Evolutionary conservation across 176 grass and related monocot species (phyloP), one percentile per base, ranked within the genome.

Genomic region (Secale cereale): DNA sequence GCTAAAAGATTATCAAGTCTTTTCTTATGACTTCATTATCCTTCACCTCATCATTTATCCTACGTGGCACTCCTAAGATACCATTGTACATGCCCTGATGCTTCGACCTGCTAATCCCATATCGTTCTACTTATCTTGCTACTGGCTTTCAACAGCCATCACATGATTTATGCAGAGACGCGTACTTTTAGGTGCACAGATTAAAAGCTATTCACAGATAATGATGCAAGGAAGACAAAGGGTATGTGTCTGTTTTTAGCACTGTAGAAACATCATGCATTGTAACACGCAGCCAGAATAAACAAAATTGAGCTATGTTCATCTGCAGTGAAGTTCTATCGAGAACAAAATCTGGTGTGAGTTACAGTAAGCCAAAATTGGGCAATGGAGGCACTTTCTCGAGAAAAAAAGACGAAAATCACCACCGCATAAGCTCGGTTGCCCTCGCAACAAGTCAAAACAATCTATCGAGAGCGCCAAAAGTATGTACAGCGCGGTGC

Each of bases 401-500:
- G 26, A 43, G n/a, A 52, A 36, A 72, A 75, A 46, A 40, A 84
- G 80, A 77, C 36, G 69, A 80, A 81, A 70, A 84, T 63, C 76
- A 82, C 74, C 70, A 82, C 74, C 63, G 30, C 72, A 79, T 85
- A 74, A 75, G 22, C 82, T 68, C 85, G 10, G 73, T 64, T 74
- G 31, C 70, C 41, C 76, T 37, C 56, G 72, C 74, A 86, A 82
- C 78, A 86, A 70, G 65, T 37, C 17, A 70, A 83, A 78, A 81
- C 40, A 75, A 74, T 76, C 87, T 80, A 83, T 83, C 83, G 59
- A 29, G 80, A 78, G 75, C 40, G 56, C 85, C 77, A 25, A 64
- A 76, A 84, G 82, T 94, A 94, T 97, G 76, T 97, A 97, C 91
- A 94, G 27, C 28, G 22, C n/a, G 26, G 52, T 50, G 36, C 46